Conservation (phyloP, 257 asterid genomes). For the Salvia splendens region DNA sequence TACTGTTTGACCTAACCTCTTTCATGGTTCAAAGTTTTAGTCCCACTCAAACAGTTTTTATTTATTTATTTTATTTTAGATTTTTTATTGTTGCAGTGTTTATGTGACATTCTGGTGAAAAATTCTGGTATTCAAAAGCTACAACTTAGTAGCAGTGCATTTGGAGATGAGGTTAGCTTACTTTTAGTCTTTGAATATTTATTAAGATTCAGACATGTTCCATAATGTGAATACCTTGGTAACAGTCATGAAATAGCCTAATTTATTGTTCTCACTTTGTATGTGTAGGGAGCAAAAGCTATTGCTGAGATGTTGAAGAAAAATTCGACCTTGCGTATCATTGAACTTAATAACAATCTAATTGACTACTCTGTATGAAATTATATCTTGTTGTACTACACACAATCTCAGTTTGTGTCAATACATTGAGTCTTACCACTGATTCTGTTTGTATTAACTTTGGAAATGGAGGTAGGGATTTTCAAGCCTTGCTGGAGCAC, state of each 20-base stretch:
- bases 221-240: conserved; percentile 19
- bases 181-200: conserved; percentile 28
- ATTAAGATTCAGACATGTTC: conserved; percentile 3
- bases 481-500: conserved; percentile 94
- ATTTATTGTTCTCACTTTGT: conserved; percentile 27
- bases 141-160: conserved; percentile 76
- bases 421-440: conserved; percentile 33
- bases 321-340: conserved; percentile 79
- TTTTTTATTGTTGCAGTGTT: conserved; percentile 47
- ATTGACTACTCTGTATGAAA: conserved; percentile 93
- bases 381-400: conserved; percentile 25
- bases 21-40: conserved; percentile 26
- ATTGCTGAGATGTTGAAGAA: conserved; percentile 92
- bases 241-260: conserved; percentile 13
- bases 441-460: conserved; percentile 46
- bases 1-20: not conserved
- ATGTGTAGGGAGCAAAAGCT: conserved; percentile 91
- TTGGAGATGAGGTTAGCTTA: conserved; percentile 88
- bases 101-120: conserved; percentile 66
- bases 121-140: conserved; percentile 86
- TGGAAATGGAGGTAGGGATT: conserved; percentile 98
- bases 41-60: conserved; percentile 1
- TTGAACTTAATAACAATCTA: conserved; percentile 88
- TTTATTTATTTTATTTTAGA: too few species aligned
- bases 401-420: conserved; percentile 18